Evolutionary conservation across 176 grass and related monocot genomes (phyloP).

Genomic region (Bonia amplexicaulis): DNA sequence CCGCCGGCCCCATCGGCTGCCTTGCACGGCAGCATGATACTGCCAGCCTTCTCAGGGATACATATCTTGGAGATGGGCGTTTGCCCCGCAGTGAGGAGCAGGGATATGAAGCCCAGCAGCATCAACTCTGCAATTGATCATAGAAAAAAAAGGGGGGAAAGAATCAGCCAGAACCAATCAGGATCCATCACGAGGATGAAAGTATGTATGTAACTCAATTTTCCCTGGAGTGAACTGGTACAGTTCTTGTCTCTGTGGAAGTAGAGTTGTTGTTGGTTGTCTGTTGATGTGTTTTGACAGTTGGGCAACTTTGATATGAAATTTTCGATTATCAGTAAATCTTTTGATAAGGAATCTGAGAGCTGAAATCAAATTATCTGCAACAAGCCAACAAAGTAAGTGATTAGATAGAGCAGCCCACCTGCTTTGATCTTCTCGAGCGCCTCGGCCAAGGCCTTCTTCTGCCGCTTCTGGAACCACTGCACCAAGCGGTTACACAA

Average conservation of each 20-base stretch:
- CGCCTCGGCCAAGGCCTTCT: constrained; percentile 78
- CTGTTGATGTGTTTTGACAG: neutral
- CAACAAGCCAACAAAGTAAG: neutral
- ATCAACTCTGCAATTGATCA: constrained; percentile 61
- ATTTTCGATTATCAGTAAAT: neutral
- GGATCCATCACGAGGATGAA: neutral
- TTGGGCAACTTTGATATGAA: neutral
- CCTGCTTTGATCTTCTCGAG: constrained; percentile 88
- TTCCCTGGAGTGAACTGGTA: neutral
- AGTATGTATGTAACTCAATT: neutral
- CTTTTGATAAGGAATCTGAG: neutral
- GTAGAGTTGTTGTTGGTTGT: neutral
- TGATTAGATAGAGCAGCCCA: neutral
- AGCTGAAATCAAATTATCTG: neutral
- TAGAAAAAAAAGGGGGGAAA: neutral
- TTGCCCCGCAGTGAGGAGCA: constrained; percentile 68
- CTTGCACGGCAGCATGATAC: constrained; percentile 69
- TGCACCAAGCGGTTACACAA: constrained; percentile 12
- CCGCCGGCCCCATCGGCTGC: too few relatives aligned
- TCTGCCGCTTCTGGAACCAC: constrained; percentile 72
- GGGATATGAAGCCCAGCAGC: constrained; percentile 81
- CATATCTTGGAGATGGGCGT: constrained; percentile 60
- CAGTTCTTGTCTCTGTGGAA: neutral
- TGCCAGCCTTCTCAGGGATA: constrained; percentile 36
- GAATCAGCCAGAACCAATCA: neutral